These are phyloP conservation scores for Psilocybe azurescens DNA, from an alignment of 768 basidiomycete species.

Conservation along the genomic window DNA sequence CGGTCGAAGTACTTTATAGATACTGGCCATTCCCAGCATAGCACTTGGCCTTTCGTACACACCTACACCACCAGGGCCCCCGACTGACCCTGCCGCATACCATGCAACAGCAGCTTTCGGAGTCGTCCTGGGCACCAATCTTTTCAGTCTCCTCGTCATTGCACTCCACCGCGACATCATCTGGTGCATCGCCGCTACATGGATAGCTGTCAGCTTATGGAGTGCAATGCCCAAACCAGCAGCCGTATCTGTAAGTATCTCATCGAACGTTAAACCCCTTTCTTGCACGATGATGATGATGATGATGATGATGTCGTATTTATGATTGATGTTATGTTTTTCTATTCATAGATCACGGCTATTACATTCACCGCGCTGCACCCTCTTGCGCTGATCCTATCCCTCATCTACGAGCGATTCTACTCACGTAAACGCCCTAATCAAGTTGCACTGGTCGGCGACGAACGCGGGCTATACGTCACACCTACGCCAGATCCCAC, in stretches of 20 bases:
- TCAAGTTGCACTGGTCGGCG: constrained; percentile 23
- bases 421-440: constrained; percentile 27
- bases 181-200: constrained; percentile 76
- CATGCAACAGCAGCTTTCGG: constrained; percentile 79
- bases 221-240: constrained; percentile 62
- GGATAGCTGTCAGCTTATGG: constrained; percentile 76
- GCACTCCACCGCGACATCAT: constrained; percentile 68
- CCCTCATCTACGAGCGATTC: constrained; percentile 44
- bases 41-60: constrained; percentile 68
- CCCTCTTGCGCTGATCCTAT: constrained; percentile 60
- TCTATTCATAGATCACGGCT: constrained; percentile 52
- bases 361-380: constrained; percentile 71
- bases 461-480: constrained; percentile 27
- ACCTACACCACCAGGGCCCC: constrained; percentile 47
- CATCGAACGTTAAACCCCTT: not conserved
- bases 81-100: constrained; percentile 57
- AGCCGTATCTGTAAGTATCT: constrained; percentile 60
- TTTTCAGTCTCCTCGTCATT: constrained; percentile 60
- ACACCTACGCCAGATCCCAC: not conserved
- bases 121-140: constrained; percentile 68
- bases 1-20: not conserved
- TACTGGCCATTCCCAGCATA: constrained; percentile 48
- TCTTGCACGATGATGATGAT: not conserved
- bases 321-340: not conserved
- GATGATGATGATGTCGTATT: not conserved